phyloP scores from a whole-genome alignment of 306 rosid species.

The Prunus mongolica region DNA sequence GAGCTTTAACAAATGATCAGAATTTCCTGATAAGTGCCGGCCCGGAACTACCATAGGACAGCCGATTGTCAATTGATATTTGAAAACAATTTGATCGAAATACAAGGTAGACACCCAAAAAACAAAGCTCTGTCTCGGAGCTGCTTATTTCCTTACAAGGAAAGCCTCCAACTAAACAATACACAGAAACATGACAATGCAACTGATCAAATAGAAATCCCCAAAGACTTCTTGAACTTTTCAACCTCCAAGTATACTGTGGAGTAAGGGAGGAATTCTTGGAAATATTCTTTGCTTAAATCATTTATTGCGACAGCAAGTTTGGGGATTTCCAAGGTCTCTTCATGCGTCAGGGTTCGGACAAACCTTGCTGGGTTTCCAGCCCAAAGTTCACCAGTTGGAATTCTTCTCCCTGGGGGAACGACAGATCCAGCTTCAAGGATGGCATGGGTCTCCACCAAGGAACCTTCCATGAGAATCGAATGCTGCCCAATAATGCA shows the following conservation, averaged over 20 bases:
- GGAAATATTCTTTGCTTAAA: slow-evolving; percentile 75
- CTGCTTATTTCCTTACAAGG: slow-evolving; percentile 70
- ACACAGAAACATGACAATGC: slow-evolving; percentile 32
- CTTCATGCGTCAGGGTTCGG: slow-evolving; percentile 81
- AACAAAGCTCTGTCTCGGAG: slow-evolving; percentile 23
- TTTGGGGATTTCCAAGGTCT: slow-evolving; percentile 92
- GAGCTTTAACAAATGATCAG: slow-evolving; percentile 14
- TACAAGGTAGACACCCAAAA: slow-evolving; percentile 18
- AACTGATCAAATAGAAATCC: slow-evolving; percentile 60
- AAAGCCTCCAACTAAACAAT: slow-evolving; percentile 50
- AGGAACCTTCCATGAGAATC: slow-evolving; percentile 96
- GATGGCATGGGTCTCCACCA: slow-evolving; percentile 91
- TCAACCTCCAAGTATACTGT: slow-evolving; percentile 95
- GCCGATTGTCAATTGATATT: slow-evolving; percentile 7
- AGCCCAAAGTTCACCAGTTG: slow-evolving; percentile 95
- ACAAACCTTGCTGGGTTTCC: slow-evolving; percentile 97
- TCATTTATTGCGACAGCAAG: slow-evolving; percentile 92
- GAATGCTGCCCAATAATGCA: slow-evolving; percentile 97
- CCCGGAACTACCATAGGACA: slow-evolving; percentile 21
- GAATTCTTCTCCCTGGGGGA: slow-evolving; percentile 96
- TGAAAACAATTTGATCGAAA: slow-evolving; percentile 31
- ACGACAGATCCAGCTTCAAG: slow-evolving; percentile 98
- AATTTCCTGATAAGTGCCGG: slow-evolving; percentile 23
- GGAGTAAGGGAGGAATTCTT: slow-evolving; percentile 91
- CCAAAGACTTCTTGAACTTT: slow-evolving; percentile 91